Evolutionary conservation across 805 yeast genomes (phyloP).

Genomic region (Priceomyces carsonii): DNA sequence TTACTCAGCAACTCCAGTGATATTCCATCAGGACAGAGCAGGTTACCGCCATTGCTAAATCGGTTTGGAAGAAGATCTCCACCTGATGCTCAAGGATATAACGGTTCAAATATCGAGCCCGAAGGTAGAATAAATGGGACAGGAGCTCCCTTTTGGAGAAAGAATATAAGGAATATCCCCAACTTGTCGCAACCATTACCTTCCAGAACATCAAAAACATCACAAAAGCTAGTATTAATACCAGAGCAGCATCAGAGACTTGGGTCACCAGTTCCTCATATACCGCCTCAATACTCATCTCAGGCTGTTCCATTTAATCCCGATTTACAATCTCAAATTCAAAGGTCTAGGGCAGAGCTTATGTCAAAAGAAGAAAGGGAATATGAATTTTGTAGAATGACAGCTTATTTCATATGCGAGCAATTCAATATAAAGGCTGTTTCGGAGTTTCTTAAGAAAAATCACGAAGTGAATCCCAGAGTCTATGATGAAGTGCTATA

Average conservation of each 20-base stretch:
- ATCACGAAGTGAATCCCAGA: constrained; percentile 85
- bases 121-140: constrained; percentile 8
- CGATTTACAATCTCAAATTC: constrained; percentile 30
- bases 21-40: constrained; percentile 77
- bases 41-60: constrained; percentile 36
- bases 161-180: constrained; percentile 50
- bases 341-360: constrained; percentile 52
- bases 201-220: constrained; percentile 78
- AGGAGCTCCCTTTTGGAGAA: constrained; percentile 9
- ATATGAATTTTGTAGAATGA: constrained; percentile 74
- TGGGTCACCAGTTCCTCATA: constrained; percentile 12
- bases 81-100: constrained; percentile 9
- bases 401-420: constrained; percentile 90
- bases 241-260: constrained; percentile 55
- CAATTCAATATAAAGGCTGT: constrained; percentile 68
- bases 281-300: constrained; percentile 10
- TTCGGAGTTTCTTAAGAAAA: constrained; percentile 59
- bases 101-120: background rate
- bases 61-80: constrained; percentile 14
- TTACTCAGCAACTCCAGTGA: constrained; percentile 78
- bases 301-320: constrained; percentile 7
- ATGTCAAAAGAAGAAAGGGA: constrained; percentile 61
- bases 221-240: constrained; percentile 82
- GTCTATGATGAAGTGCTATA: constrained; percentile 91
- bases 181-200: constrained; percentile 59